phyloP scores from a whole-genome alignment of 1,139 yeast genomes.

The Candida frijolesensis region DNA sequence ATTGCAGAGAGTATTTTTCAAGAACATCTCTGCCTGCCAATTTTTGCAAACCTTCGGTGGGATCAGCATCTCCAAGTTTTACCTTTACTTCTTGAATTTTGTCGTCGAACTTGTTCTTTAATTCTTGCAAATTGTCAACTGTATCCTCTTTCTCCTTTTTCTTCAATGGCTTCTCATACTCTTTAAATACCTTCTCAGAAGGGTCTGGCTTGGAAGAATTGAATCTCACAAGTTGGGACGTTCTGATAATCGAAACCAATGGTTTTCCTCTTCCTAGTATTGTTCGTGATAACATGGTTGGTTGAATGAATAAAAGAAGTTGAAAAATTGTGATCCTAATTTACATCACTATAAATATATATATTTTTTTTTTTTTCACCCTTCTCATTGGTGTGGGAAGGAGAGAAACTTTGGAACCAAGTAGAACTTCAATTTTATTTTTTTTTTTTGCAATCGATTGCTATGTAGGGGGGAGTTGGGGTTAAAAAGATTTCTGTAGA shows the following conservation, averaged over 20 bases:
- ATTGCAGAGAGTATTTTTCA: slow-evolving; percentile 32
- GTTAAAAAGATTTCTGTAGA: background rate
- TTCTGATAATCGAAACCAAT: background rate
- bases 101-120: background rate
- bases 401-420: background rate
- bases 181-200: slow-evolving; percentile 3
- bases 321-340: background rate
- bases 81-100: slow-evolving; percentile 5
- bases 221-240: slow-evolving; percentile 2
- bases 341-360: too few relatives aligned
- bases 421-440: slow-evolving; percentile 1
- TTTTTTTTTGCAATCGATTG: slow-evolving; percentile 1
- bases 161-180: slow-evolving; percentile 3
- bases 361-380: background rate
- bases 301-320: background rate
- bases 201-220: slow-evolving; percentile 9
- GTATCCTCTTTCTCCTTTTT: slow-evolving; percentile 1
- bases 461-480: background rate
- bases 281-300: slow-evolving; percentile 3
- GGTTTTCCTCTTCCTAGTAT: background rate
- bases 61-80: background rate
- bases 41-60: slow-evolving; percentile 1
- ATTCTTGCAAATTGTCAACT: background rate
- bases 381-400: background rate
- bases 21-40: slow-evolving; percentile 15